A percentile compares a stretch with the other conserved stretches of the same genome.
Conservation (phyloP, 371 early-diverging fungal genomes). For the Rhizopus delemar region DNA sequence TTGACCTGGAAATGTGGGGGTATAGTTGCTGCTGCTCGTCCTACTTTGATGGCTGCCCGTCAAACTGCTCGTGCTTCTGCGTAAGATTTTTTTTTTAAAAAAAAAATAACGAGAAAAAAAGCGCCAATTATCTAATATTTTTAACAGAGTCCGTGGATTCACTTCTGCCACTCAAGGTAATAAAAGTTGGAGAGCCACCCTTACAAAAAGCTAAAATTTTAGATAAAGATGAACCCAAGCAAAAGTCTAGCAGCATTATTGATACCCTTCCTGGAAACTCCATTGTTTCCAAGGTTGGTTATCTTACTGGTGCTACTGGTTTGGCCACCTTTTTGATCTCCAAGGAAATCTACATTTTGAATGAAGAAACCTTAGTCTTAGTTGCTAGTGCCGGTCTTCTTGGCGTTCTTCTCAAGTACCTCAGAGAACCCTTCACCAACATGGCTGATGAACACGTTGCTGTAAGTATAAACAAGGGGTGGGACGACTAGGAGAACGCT, state of each 20-base stretch:
- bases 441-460: constrained; percentile 83
- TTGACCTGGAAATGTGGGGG: not conserved
- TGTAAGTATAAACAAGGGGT: constrained; percentile 36
- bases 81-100: constrained; percentile 32
- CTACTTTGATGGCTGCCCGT: constrained; percentile 39
- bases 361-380: constrained; percentile 90
- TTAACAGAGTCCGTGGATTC: constrained; percentile 42
- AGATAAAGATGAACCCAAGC: constrained; percentile 51
- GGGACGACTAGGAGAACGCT: not conserved
- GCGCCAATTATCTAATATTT: not conserved
- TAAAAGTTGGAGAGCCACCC: not conserved
- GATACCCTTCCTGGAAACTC: constrained; percentile 90
- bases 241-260: constrained; percentile 85
- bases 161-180: constrained; percentile 39
- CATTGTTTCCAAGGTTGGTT: constrained; percentile 86
- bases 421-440: constrained; percentile 85
- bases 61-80: constrained; percentile 45
- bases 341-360: constrained; percentile 95
- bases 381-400: constrained; percentile 76
- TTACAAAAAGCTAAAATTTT: constrained; percentile 1
- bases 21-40: constrained; percentile 45
- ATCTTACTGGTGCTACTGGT: constrained; percentile 82
- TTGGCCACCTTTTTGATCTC: constrained; percentile 87
- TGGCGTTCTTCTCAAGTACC: constrained; percentile 70
- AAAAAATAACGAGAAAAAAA: not conserved